phyloP scores from a whole-genome alignment of 768 basidiomycete species.

The Trametes cingulata region DNA sequence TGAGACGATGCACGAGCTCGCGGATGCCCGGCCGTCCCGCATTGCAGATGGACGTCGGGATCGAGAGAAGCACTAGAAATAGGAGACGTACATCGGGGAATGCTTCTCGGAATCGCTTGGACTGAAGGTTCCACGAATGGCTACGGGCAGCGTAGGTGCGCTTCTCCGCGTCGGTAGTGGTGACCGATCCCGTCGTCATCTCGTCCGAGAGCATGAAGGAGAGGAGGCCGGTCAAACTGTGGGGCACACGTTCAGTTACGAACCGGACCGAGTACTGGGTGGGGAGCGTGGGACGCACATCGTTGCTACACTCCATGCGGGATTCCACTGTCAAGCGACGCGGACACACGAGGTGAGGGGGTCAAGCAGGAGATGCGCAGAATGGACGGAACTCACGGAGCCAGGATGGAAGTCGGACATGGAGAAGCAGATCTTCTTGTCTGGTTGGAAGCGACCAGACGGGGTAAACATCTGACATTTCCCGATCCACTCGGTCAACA shows the following conservation, averaged over 20 bases:
- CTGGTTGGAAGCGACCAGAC: conserved; percentile 86
- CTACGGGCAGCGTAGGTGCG: conserved; percentile 71
- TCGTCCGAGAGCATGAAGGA: conserved; percentile 96
- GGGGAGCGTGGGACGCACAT: conserved; percentile 57
- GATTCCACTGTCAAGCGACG: conserved; percentile 75
- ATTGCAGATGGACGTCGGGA: not conserved
- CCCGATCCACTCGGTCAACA: not conserved
- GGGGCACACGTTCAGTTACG: conserved; percentile 6
- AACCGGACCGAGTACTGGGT: not conserved
- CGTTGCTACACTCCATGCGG: conserved; percentile 92
- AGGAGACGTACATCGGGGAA: conserved; percentile 78
- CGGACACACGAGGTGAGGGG: not conserved
- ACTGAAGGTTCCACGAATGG: conserved; percentile 83
- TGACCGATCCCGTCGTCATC: conserved; percentile 94
- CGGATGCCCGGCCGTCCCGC: not conserved
- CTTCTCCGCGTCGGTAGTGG: conserved; percentile 78
- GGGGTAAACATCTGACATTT: conserved; percentile 79
- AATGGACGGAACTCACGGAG: conserved; percentile 53
- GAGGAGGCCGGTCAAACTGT: conserved; percentile 86
- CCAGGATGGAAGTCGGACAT: conserved; percentile 97
- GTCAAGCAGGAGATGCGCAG: not conserved
- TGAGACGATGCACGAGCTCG: conserved; percentile 4
- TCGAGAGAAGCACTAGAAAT: conserved; percentile 1
- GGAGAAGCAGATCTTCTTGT: conserved; percentile 96
- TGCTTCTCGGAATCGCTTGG: conserved; percentile 80